Evolutionary conservation across 2,329 filamentous ascomycete genomes (phyloP), one percentile per base, ranked within the genome.

Genomic region (Aurifilum marmelostoma): DNA sequence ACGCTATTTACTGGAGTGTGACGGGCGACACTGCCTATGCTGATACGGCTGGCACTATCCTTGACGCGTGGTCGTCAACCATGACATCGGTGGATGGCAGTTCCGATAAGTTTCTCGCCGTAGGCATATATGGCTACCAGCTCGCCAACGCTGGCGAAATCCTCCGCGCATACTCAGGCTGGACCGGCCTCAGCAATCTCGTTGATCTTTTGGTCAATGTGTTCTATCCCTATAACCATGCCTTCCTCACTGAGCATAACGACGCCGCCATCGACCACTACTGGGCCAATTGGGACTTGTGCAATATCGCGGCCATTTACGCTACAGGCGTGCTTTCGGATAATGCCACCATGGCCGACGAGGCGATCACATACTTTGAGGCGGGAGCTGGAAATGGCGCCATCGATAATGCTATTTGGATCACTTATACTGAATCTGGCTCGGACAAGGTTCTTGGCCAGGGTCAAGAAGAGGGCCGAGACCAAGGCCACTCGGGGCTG

Each of bases 251-350:
- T 58, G 76, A 72, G 7, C 74, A 77, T 2, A 72, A 68, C 1
- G 69, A 71, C n/a, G 73, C 79, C 58, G 37, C 37, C 37, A 11
- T 39, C 37, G 37, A 39, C 9, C 78, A 81, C 63, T 83, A 80
- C 72, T 80, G 74, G 71, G 79, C 81, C 1, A 83, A 83, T 67
- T 84, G 82, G 82, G 82, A 84, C 66, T 73, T 82, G 7, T 80
- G 78, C 72, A 83, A 83, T 47, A 75, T 84, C 34, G 79, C 79
- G 3, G 77, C 78, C 11, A 52, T 59, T 0, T 73, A 80, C 27
- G 77, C 82, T 0, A 82, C 83, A 67, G 82, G 81, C 0, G 77
- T 84, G 1, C 75, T 82, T 7, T 76, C 76, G 1, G 81, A 84
- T 50, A 83, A 84, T 64, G 47, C 70, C 34, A 82, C 80, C 1